Base-by-base conservation (phyloP, 1,284 basidiomycete genomes). In the Meripilus lineatus region DNA sequence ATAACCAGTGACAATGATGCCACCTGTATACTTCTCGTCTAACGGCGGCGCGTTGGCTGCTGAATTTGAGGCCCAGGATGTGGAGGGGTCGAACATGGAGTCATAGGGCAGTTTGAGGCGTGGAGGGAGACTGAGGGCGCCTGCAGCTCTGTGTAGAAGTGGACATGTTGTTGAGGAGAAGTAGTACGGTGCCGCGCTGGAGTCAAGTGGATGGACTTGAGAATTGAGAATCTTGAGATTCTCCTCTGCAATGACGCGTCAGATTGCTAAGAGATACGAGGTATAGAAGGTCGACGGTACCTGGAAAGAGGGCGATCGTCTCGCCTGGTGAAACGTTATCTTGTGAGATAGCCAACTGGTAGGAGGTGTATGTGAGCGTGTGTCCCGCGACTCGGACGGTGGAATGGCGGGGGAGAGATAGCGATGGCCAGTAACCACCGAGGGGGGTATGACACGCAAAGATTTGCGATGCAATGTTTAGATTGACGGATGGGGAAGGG, bases 1-100 rank as follows among this genome's bases (percentile, higher is more conserved):
- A 57, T 89, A 89, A 33, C 77, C 77, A 58, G 77, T 86, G 49
- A 89, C 80, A 32, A 84, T 71, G 46, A 89, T 82, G 42, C 80
- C 76, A 3, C 87, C 87, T 1, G 81, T 80, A 49, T 84, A 87
- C 53, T 72, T 77, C 35, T 70, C 69, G 45, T 88, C 86, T 15
- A 86, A 47, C 6, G 62, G 69, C 56, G 46, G 59, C 50, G 47
- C 10, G 6, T 46, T 48, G 5, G 57, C 53, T 58, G 35, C 58
- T 53, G 40, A 41, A 15, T 44, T 45, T 5, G 49, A 50, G 22
- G 50, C 66, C 5, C 73, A 65, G n/a, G 68, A 61, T 11, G 63
- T 48, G 14, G 67, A 59, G 14, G 60, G 56, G 32, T 57, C 50
- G 46, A 81, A 77, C 15, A 75, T 66, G 15, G 74, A 68, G 33